Conservation (phyloP, 176 grass and related monocot species). For the Ananas comosus region DNA sequence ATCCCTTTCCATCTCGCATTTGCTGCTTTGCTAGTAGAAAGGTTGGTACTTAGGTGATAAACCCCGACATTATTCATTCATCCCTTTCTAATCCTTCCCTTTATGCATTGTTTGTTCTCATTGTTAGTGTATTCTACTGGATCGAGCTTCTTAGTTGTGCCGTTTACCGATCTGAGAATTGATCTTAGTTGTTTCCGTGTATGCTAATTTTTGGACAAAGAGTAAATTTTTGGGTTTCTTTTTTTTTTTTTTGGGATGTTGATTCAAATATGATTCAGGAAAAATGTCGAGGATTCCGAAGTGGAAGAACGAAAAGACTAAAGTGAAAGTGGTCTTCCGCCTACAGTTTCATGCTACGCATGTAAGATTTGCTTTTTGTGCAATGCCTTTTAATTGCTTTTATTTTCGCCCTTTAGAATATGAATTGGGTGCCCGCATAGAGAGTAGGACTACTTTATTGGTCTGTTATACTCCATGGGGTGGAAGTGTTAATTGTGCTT, state of each 20-base stretch:
- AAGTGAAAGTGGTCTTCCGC: constrained; percentile 98
- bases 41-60: background rate
- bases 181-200: background rate
- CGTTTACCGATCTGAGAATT: background rate
- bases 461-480: constrained; percentile 2
- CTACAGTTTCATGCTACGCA: constrained; percentile 93
- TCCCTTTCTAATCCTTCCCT: background rate
- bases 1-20: constrained; percentile 7
- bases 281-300: constrained; percentile 88
- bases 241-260: constrained; percentile 18
- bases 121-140: background rate
- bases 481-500: constrained; percentile 8
- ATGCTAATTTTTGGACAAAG: background rate
- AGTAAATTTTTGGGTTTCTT: background rate
- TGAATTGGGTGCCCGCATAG: constrained; percentile 3
- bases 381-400: constrained; percentile 19
- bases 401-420: constrained; percentile 16
- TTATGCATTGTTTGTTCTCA: background rate
- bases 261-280: constrained; percentile 26
- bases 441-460: background rate
- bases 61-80: background rate
- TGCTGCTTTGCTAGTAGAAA: constrained; percentile 13
- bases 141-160: background rate
- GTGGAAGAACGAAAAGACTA: constrained; percentile 93
- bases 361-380: constrained; percentile 47